Evolutionary conservation across 2,329 filamentous ascomycete species (phyloP).

Genomic region (Coleophoma crateriformis): DNA sequence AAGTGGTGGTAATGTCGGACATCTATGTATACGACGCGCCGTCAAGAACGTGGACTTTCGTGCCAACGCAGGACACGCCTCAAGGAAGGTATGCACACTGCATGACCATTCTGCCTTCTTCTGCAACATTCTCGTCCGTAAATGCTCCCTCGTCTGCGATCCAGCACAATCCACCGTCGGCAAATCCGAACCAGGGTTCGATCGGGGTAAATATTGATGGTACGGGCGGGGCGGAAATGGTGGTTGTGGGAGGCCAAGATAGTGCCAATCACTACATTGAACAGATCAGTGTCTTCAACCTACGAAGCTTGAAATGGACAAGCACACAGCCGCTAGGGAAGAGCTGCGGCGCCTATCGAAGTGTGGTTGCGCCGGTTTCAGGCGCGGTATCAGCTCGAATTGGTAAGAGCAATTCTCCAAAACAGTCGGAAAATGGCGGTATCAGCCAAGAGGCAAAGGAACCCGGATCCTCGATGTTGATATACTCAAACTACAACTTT

Average conservation of each 20-base stretch:
- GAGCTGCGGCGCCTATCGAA: constrained; percentile 93
- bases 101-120: constrained; percentile 84
- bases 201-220: constrained; percentile 89
- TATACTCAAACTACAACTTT: constrained; percentile 99
- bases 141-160: constrained; percentile 81
- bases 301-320: constrained; percentile 93
- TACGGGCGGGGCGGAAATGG: constrained; percentile 89
- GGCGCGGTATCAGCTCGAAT: constrained; percentile 60
- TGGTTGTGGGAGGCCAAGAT: constrained; percentile 94
- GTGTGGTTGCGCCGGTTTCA: constrained; percentile 81
- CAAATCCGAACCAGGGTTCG: constrained; percentile 80
- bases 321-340: constrained; percentile 81
- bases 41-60: constrained; percentile 77
- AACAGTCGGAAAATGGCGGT: constrained; percentile 32
- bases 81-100: constrained; percentile 97
- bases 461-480: constrained; percentile 72
- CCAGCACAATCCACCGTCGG: constrained; percentile 78
- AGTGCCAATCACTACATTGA: constrained; percentile 99
- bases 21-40: constrained; percentile 91
- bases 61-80: constrained; percentile 74
- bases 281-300: constrained; percentile 96
- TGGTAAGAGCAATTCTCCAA: constrained; percentile 44
- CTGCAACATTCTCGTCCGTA: constrained; percentile 78
- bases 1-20: constrained; percentile 96
- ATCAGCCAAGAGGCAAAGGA: constrained; percentile 48